A percentile compares a stretch with the other conserved stretches of the same genome.
Evolutionary conservation across 768 basidiomycete genomes (phyloP).

Genomic region (Cystoderma amianthinum): DNA sequence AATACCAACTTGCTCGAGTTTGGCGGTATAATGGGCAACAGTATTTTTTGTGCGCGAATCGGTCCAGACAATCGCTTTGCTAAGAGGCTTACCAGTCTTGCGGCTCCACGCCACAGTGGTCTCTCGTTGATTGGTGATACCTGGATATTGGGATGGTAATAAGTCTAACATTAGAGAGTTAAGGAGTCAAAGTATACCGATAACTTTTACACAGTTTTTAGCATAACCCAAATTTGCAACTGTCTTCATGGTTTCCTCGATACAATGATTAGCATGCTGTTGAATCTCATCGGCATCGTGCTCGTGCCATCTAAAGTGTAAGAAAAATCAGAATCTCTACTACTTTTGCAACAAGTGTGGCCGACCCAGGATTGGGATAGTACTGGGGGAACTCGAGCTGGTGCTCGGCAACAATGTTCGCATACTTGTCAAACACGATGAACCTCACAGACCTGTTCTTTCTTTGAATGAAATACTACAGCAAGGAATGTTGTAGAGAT

Average conservation of each 20-base stretch:
- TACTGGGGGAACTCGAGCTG: conserved; percentile 95
- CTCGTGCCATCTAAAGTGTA: conserved; percentile 76
- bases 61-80: conserved; percentile 92
- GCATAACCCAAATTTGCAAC: conserved; percentile 75
- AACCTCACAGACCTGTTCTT: conserved; percentile 74
- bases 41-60: conserved; percentile 87
- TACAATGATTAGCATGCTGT: conserved; percentile 65
- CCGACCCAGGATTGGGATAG: conserved; percentile 80
- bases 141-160: conserved; percentile 21
- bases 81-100: conserved; percentile 82
- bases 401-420: conserved; percentile 81
- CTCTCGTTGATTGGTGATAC: conserved; percentile 97
- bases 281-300: conserved; percentile 86
- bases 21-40: conserved; percentile 73
- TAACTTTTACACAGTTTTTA: conserved; percentile 79
- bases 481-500: conserved; percentile 1
- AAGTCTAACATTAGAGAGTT: conserved; percentile 1
- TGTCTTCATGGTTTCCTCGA: conserved; percentile 60
- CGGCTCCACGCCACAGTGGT: conserved; percentile 93
- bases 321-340: neutral
- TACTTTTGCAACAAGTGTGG: conserved; percentile 6
- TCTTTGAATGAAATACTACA: neutral
- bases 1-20: conserved; percentile 68
- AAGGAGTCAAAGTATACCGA: conserved; percentile 49
- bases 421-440: conserved; percentile 83